These are phyloP conservation scores for Solanum pennellii DNA, from an alignment of 257 asterid species.

Conservation along the genomic window DNA sequence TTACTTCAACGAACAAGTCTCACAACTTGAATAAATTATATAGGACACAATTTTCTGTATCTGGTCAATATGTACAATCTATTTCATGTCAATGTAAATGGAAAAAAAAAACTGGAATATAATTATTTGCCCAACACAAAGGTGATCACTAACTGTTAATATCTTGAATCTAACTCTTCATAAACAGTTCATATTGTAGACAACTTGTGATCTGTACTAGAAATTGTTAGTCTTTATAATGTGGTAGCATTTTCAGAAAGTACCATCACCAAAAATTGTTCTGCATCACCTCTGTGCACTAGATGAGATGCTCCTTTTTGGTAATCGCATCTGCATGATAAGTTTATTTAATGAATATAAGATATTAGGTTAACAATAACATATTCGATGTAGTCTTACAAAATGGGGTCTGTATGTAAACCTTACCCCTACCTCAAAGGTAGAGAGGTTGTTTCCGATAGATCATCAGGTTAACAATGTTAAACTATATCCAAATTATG, in stretches of 20 bases:
- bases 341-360: background rate
- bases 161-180: background rate
- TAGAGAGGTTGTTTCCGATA: background rate
- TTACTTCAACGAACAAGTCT: background rate
- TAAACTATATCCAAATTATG: background rate
- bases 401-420: background rate
- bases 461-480: background rate
- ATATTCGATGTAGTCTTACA: background rate
- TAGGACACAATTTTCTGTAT: background rate
- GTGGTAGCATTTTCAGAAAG: background rate
- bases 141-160: background rate
- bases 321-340: slow-evolving; percentile 65
- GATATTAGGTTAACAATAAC: background rate
- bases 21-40: background rate
- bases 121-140: background rate
- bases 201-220: background rate
- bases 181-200: background rate
- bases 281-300: background rate
- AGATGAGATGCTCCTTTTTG: slow-evolving; percentile 24
- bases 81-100: background rate
- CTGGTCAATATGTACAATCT: background rate
- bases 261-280: background rate
- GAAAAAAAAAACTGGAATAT: background rate
- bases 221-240: background rate
- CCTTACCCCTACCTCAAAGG: background rate